phyloP scores from a whole-genome alignment of 495 filamentous ascomycete species.

The Talaromyces liani region DNA sequence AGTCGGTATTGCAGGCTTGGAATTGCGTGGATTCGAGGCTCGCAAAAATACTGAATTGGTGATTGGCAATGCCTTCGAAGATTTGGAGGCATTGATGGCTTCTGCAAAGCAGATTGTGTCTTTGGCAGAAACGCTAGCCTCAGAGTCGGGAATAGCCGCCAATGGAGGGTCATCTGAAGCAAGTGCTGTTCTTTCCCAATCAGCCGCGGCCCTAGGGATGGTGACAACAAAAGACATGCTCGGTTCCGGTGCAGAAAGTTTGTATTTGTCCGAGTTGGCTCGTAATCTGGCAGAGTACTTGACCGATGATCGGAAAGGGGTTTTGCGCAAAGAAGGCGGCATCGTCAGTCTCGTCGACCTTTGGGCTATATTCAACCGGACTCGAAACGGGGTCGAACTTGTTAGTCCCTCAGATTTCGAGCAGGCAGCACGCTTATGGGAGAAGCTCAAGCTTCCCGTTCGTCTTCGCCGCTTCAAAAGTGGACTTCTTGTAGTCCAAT shows the following conservation, averaged over 20 bases:
- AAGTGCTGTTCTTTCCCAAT: constrained; percentile 69
- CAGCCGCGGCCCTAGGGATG: constrained; percentile 76
- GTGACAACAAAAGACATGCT: constrained; percentile 93
- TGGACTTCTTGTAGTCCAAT: constrained; percentile 86
- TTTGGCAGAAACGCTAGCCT: constrained; percentile 80
- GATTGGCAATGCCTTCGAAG: constrained; percentile 92
- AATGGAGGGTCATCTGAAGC: constrained; percentile 55
- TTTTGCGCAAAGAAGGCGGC: constrained; percentile 78
- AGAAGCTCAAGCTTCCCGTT: constrained; percentile 79
- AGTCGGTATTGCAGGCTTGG: constrained; percentile 88
- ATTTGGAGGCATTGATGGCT: constrained; percentile 93
- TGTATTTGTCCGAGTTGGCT: constrained; percentile 71
- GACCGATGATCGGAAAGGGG: constrained; percentile 77
- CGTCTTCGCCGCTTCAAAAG: constrained; percentile 83
- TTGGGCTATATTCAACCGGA: constrained; percentile 97
- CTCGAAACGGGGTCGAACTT: constrained; percentile 86
- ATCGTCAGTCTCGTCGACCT: constrained; percentile 93
- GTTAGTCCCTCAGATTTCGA: constrained; percentile 89
- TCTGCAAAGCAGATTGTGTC: constrained; percentile 94
- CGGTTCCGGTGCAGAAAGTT: constrained; percentile 46
- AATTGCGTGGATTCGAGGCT: constrained; percentile 71
- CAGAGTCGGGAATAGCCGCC: constrained; percentile 51
- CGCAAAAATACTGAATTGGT: constrained; percentile 87
- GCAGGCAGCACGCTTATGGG: constrained; percentile 81
- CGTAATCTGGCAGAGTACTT: constrained; percentile 89